A percentile compares a stretch with the other conserved stretches of the same genome.
These are phyloP conservation scores for Ophiostoma sp. DNA, from an alignment of 2,329 filamentous ascomycete species.

Conservation along the genomic window DNA sequence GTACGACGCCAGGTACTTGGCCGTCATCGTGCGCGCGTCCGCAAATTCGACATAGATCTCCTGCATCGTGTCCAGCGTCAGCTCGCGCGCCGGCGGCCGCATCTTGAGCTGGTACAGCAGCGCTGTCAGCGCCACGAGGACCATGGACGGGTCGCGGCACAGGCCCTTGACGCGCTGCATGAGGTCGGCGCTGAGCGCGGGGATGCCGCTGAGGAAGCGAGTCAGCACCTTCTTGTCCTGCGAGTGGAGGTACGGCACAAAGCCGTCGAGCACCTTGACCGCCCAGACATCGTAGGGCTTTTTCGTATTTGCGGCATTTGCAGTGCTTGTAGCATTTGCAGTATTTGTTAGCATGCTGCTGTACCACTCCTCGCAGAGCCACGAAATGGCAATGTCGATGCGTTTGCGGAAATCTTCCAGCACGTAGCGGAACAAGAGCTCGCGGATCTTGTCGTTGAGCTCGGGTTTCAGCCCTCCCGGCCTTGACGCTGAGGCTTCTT, in stretches of 20 bases:
- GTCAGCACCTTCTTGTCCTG: constrained; percentile 79
- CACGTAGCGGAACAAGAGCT: constrained; percentile 76
- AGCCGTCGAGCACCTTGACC: constrained; percentile 76
- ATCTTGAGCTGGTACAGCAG: constrained; percentile 63
- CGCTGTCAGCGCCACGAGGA: constrained; percentile 58
- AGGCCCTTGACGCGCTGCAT: constrained; percentile 65
- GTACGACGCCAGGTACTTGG: constrained; percentile 58
- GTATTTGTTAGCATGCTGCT: constrained; percentile 35
- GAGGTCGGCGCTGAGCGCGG: constrained; percentile 66
- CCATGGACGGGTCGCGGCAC: constrained; percentile 61
- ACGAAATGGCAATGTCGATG: constrained; percentile 84
- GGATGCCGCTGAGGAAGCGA: constrained; percentile 86
- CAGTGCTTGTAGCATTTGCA: neutral
- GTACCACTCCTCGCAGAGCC: constrained; percentile 98
- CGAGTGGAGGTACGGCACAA: constrained; percentile 84
- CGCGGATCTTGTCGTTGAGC: constrained; percentile 67
- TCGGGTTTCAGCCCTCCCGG: constrained; percentile 34
- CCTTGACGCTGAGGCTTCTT: constrained; percentile 17
- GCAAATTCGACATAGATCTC: constrained; percentile 63
- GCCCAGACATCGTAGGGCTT: constrained; percentile 68
- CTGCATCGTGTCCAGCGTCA: constrained; percentile 60
- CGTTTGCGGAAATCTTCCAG: constrained; percentile 87
- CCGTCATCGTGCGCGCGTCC: constrained; percentile 57
- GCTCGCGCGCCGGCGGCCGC: constrained; percentile 58
- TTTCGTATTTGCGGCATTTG: constrained; percentile 51